Evolutionary conservation across 768 basidiomycete species (phyloP).

Genomic region (Trametes villosa): DNA sequence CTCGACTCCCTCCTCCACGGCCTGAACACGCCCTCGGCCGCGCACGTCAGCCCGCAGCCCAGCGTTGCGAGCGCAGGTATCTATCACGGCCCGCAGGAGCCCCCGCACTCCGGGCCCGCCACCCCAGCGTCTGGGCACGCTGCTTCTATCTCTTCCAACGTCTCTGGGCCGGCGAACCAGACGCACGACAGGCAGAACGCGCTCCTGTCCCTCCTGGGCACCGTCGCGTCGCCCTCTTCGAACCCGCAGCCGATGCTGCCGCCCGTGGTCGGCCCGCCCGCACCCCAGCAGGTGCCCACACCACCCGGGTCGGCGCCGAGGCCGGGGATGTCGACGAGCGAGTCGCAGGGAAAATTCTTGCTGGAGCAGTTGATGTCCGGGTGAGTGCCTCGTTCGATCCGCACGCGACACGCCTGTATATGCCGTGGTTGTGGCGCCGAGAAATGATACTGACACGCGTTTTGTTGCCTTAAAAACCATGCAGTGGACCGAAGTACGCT

Average conservation of each 20-base stretch:
- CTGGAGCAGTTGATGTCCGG: conserved; percentile 83
- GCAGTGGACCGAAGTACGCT: conserved; percentile 20
- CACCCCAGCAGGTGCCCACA: conserved; percentile 67
- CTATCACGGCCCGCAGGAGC: conserved; percentile 34
- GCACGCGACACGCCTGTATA: background rate
- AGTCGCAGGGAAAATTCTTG: conserved; percentile 73
- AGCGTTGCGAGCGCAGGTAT: conserved; percentile 27
- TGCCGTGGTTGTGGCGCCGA: background rate
- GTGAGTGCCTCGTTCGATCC: conserved; percentile 48
- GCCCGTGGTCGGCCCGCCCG: conserved; percentile 35
- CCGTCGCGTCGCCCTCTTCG: conserved; percentile 46
- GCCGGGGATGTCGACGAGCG: conserved; percentile 57
- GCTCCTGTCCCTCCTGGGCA: conserved; percentile 69
- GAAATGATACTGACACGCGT: background rate
- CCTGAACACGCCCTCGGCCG: conserved; percentile 44
- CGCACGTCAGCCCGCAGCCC: conserved; percentile 43
- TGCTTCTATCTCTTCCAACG: conserved; percentile 45
- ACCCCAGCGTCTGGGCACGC: conserved; percentile 46
- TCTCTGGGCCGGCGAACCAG: conserved; percentile 40
- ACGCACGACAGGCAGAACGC: conserved; percentile 75
- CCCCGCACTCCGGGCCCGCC: conserved; percentile 45
- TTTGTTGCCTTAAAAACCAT: conserved; percentile 5
- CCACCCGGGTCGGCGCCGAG: conserved; percentile 62
- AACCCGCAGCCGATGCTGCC: conserved; percentile 29
- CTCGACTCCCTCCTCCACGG: conserved; percentile 74